Percentiles rank a stretch among this genome's conserved stretches.
These are phyloP conservation scores for Chloromonas sp. DNA, from an alignment of 163 green algal genomes.

Conservation along the genomic window DNA sequence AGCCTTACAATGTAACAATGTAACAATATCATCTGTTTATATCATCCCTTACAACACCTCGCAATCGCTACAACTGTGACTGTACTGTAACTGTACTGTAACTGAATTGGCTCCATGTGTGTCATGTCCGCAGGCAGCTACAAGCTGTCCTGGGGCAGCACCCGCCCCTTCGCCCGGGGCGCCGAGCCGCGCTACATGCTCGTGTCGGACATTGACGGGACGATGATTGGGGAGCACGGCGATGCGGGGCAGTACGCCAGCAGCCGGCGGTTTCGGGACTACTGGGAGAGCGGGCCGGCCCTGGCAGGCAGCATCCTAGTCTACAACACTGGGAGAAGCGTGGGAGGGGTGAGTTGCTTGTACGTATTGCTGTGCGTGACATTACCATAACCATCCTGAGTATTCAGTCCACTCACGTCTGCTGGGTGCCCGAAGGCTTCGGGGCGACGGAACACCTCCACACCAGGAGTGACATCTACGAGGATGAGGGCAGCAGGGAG, in stretches of 20 bases:
- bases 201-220: slow-evolving; percentile 82
- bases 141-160: slow-evolving; percentile 62
- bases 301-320: slow-evolving; percentile 70
- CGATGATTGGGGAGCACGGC: slow-evolving; percentile 71
- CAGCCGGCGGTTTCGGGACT: slow-evolving; percentile 49
- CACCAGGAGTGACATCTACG: too few relatives aligned
- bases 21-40: too few relatives aligned
- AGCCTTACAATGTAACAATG: too few relatives aligned
- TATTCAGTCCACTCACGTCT: too few relatives aligned
- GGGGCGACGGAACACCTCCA: too few relatives aligned
- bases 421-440: too few relatives aligned
- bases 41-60: too few relatives aligned
- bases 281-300: slow-evolving; percentile 67
- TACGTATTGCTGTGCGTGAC: background rate
- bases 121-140: slow-evolving; percentile 43
- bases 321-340: slow-evolving; percentile 82
- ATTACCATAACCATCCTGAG: background rate
- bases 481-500: too few relatives aligned
- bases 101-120: too few relatives aligned
- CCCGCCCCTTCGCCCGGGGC: slow-evolving; percentile 67
- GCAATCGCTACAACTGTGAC: too few relatives aligned
- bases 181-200: slow-evolving; percentile 66
- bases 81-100: too few relatives aligned
- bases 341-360: slow-evolving; percentile 41
- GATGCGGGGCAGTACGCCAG: slow-evolving; percentile 13